Base-by-base conservation (phyloP, 305 asterid genomes). In the Rubia balearica region DNA sequence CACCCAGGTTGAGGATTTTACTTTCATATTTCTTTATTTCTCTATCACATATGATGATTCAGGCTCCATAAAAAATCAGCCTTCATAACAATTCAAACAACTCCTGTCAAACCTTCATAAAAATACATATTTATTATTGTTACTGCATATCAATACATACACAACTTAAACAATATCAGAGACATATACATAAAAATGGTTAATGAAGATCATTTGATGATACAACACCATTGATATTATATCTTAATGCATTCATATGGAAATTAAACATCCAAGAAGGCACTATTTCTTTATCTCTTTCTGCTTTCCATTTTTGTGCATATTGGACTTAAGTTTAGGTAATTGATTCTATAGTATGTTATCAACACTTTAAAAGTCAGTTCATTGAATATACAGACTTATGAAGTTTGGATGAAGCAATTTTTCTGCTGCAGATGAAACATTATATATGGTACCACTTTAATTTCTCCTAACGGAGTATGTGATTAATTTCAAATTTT, bases 1-100 rank as follows among this genome's bases (percentile, higher is more conserved):
- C 77, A 94, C 99, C 19, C 97, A 94, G 95, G 99, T 92, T 72
- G 69, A 59, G 73, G 68, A 71, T 75, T 63, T 67, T 80, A 27
- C 30, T 27, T 27, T 53, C 19, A 17, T 41, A 42, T 67, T 17
- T 49, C 13, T 9, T 45, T 69, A 33, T 27, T 27, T 16, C 64
- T 24, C 19, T 48, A 16, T 6, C 38, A 30, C 56, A 19, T 13
- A 13, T 6, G 61, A 3, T 14, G 9, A 8, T 72, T 40, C 53
- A 62, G 73, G 57, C 27, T 24, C 1, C 1, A 24, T 24, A 24
- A 24, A 24, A 24, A 24, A 0, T 24, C 1, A 27, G 30, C 30
- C 30, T 27, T 27, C 2, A 27, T 27, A 27, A 27, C 1, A 27
- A 27, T 27, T 27, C 30, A 27, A 27, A 27, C 30, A 27, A 27